Conservation (phyloP, 305 asterid species). For the Solanum hybrid region DNA sequence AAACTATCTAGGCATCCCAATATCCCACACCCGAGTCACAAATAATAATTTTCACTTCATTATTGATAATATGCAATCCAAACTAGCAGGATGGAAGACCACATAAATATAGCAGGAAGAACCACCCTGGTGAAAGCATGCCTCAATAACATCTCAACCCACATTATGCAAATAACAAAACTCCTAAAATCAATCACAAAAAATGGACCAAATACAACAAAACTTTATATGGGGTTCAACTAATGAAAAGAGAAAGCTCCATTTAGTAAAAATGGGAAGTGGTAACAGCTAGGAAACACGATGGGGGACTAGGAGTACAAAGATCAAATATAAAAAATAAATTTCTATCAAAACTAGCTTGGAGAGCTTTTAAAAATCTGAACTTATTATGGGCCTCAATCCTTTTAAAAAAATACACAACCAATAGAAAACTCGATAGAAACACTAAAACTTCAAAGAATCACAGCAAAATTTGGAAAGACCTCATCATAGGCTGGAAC, state of each 20-base stretch:
- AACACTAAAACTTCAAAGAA: too few species aligned
- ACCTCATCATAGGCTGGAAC: too few species aligned
- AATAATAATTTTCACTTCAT: not conserved
- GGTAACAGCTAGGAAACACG: not conserved
- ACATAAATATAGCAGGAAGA: not conserved
- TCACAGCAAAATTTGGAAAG: too few species aligned
- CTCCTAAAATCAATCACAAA: not conserved
- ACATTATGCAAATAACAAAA: not conserved
- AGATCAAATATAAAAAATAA: too few species aligned
- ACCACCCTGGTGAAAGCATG: too few species aligned
- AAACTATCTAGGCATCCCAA: not conserved
- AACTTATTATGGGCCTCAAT: too few species aligned
- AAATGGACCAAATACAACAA: not conserved
- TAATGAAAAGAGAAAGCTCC: not conserved
- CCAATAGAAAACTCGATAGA: too few species aligned
- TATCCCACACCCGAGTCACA: not conserved
- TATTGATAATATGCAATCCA: not conserved
- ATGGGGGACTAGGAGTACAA: not conserved
- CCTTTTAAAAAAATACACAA: too few species aligned
- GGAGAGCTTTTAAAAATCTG: too few species aligned
- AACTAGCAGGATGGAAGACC: not conserved
- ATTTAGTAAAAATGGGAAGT: not conserved
- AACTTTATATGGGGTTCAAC: not conserved
- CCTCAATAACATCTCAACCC: not conserved
- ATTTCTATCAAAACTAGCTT: too few species aligned